These are phyloP conservation scores for Cutaneotrichosporon sp. DNA, from an alignment of 1,284 basidiomycete genomes.

Conservation along the genomic window DNA sequence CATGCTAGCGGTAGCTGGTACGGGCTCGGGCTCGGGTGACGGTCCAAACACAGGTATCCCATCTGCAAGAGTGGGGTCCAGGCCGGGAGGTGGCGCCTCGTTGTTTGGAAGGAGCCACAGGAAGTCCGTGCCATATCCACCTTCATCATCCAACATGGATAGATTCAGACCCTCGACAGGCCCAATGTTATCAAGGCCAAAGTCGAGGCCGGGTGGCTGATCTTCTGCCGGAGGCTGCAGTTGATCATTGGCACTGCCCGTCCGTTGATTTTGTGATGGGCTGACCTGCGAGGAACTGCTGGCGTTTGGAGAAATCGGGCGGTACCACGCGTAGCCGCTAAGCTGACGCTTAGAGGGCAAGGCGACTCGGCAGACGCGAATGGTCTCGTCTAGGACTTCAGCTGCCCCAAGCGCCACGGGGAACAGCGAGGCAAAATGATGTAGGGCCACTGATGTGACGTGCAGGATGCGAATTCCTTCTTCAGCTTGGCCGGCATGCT, in stretches of 20 bases:
- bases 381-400: conserved; percentile 16
- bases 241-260: background rate
- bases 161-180: background rate
- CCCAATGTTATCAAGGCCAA: background rate
- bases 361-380: conserved; percentile 5
- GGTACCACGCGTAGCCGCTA: conserved; percentile 7
- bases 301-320: background rate
- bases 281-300: background rate
- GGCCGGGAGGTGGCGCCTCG: no score
- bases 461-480: conserved; percentile 8
- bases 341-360: background rate
- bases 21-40: no score
- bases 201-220: no score
- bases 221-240: no score
- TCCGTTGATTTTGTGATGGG: background rate
- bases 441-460: conserved; percentile 5
- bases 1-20: background rate
- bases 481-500: conserved; percentile 2
- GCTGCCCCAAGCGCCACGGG: conserved; percentile 13
- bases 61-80: no score
- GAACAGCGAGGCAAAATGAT: conserved; percentile 10
- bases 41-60: no score
- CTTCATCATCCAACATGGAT: background rate
- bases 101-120: conserved; percentile 3
- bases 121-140: conserved; percentile 1